Evolutionary conservation across 2,329 filamentous ascomycete species (phyloP), one percentile per base, ranked within the genome.

Genomic region (Ascochyta lentis): DNA sequence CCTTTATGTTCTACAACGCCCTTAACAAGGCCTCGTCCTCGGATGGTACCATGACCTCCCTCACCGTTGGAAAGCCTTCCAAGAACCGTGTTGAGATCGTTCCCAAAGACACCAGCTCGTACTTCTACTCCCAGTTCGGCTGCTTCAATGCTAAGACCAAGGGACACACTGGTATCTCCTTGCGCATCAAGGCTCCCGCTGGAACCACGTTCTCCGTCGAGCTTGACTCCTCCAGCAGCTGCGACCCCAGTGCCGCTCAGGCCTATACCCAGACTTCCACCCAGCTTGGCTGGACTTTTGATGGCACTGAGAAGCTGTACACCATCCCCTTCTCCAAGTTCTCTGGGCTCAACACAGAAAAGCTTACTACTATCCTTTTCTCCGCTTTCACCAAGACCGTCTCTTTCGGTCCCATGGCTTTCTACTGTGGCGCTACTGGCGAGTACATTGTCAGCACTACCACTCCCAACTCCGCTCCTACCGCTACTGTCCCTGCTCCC

Each of bases 1-100:
- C 82, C 1, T 87, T 87, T 70, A 72, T 87, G 15, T 83, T 77
- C 64, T 87, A 87, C 76, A 87, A 87, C 65, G 78, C 84, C 34
- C 75, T 86, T 73, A 74, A 82, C 2, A 75, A 82, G 59, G 77
- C 84, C 4, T 81, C 81, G 6, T 84, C 83, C 31, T 83, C 86
- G 59, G 85, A 87, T 67, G 80, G 73, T 2, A 82, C 81, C 6
- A 85, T 86, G 82, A 76, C 78, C 22, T 85, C 83, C 1, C 73
- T 86, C 23, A 81, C 84, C 12, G 83, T 86, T n/a, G 75, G 79
- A 35, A 66, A 68, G 48, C 78, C 78, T 1, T 50, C 57, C 22
- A 63, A 67, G 57, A 80, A 83, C 72, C 80, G 77, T 43, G 74
- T 85, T 1, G 83, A 82, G 13, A 72, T 86, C 8, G 84, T 80